Percentiles rank a stretch among this genome's conserved stretches.
phyloP scores from a whole-genome alignment of 345 rosid genomes.

The Anastatica hierochuntica region DNA sequence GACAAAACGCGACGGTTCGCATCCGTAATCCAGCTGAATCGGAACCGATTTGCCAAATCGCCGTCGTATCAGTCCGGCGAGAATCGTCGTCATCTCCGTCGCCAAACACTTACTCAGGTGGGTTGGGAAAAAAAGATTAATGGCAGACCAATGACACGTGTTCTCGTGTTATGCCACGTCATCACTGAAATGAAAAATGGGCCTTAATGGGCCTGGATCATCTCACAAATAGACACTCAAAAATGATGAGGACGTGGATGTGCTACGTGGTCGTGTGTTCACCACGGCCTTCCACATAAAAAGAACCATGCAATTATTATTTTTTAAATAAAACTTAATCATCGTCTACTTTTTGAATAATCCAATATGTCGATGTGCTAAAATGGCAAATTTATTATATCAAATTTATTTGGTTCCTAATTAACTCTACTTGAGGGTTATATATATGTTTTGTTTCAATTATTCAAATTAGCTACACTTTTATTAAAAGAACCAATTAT shows the following conservation, averaged over 20 bases:
- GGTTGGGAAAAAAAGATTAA: background rate
- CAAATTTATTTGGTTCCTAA: too few relatives aligned
- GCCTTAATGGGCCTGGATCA: slow-evolving; percentile 3
- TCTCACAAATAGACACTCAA: background rate
- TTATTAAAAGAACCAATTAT: too few relatives aligned
- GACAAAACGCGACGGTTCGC: slow-evolving; percentile 1
- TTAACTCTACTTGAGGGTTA: too few relatives aligned
- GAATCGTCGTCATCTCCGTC: slow-evolving; percentile 25
- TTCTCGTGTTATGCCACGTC: too few relatives aligned
- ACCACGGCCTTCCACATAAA: background rate
- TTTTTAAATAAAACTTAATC: background rate
- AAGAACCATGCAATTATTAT: slow-evolving; percentile 3
- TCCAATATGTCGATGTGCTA: too few relatives aligned
- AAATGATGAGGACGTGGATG: background rate
- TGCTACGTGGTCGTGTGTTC: slow-evolving; percentile 15
- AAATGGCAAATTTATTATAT: background rate
- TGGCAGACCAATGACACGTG: too few relatives aligned
- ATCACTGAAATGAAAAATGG: too few relatives aligned
- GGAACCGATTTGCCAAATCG: slow-evolving; percentile 15
- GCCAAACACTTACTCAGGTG: background rate
- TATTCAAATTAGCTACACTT: too few relatives aligned
- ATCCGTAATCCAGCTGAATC: slow-evolving; percentile 12
- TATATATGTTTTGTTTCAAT: background rate
- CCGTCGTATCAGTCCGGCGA: slow-evolving; percentile 28
- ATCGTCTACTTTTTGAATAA: background rate